These are phyloP conservation scores for Cryptosporidium meleagridis DNA, from an alignment of 169 alveolate genomes.

Conservation along the genomic window DNA sequence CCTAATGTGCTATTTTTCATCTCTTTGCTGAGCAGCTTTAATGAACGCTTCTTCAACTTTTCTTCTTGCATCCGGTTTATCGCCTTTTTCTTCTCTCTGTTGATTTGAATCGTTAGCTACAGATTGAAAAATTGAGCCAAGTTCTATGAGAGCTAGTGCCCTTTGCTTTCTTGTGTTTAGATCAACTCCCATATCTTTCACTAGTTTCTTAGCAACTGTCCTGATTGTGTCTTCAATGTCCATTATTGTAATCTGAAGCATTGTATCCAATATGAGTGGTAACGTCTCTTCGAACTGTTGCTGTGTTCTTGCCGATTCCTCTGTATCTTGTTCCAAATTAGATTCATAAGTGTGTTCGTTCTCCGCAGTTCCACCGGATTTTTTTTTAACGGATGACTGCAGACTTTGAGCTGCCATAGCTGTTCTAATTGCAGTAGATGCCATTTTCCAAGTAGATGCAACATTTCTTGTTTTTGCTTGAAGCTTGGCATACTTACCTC, in stretches of 20 bases:
- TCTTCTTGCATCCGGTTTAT: conserved; percentile 71
- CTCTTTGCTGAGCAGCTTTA: conserved; percentile 71
- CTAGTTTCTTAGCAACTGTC: conserved; percentile 86
- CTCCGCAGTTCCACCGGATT: conserved; percentile 27
- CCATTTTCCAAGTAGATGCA: conserved; percentile 83
- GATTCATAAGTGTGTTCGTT: conserved; percentile 78
- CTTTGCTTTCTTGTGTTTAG: conserved; percentile 83
- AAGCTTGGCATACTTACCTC: conserved; percentile 86
- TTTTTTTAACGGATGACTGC: conserved; percentile 30
- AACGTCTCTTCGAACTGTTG: conserved; percentile 85
- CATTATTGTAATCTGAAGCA: conserved; percentile 88
- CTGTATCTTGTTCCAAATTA: conserved; percentile 78
- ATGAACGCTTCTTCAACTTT: conserved; percentile 73
- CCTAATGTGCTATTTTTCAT: neutral
- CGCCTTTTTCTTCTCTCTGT: conserved; percentile 62
- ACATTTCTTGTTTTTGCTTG: conserved; percentile 85
- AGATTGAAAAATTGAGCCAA: conserved; percentile 85
- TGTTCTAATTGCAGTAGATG: conserved; percentile 83
- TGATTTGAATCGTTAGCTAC: conserved; percentile 78
- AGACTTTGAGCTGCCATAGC: conserved; percentile 83
- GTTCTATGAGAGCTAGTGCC: conserved; percentile 88
- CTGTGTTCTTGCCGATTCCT: conserved; percentile 75
- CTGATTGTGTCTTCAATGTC: conserved; percentile 89
- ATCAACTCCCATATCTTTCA: conserved; percentile 90
- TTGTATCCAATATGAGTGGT: conserved; percentile 88